Base-by-base conservation (phyloP, 805 yeast species). In the Zygoascus bituminiphila region DNA sequence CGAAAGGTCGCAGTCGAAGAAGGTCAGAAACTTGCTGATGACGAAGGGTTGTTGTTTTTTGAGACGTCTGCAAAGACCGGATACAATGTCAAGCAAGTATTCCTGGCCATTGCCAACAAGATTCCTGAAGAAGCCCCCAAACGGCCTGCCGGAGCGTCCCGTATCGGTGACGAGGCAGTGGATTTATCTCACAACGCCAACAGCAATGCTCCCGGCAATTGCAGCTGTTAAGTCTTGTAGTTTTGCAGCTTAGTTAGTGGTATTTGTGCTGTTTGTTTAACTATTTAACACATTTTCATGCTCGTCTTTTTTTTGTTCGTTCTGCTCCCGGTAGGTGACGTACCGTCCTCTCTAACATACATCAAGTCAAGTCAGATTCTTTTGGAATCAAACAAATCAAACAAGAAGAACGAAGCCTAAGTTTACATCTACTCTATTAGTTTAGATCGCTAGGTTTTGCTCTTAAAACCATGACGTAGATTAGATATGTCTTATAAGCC, bases 21-120 rank as follows among this genome's bases (percentile, higher is more conserved):
- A 64, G 98, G 96, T 35, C 73, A 81, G 66, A 78, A 77, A 49
- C 73, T 91, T 51, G 97, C 98, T 3, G 84, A 85, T 36, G 97
- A 93, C 60, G 96, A 91, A 68, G 88, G 85, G 1, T 71, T 93
- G 51, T 69, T 93, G 55, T 48, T 48, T 37, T 48, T 48, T 24
- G 51, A 48, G 23, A 88, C 97, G 6, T 82, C 93, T 63, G 98
- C 98, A 19, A 91, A 91, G 71, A 81, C 94, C 2, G 84, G 91
- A 15, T 74, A 76, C 60, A 88, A 89, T 61, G 96, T 91, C 36
- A 87, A 84, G 61, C 95, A 91, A 54, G 95, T 91, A 47, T 91
- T 91, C 64, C 70, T 87, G 62, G 91, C 87, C 14, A 86, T 91
- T 55, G 98, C 96, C 42, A 79, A 81, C 51, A 82, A 84, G 69